Evolutionary conservation across 2,329 filamentous ascomycete genomes (phyloP).

Genomic region (Thielaviopsis cerberus): DNA sequence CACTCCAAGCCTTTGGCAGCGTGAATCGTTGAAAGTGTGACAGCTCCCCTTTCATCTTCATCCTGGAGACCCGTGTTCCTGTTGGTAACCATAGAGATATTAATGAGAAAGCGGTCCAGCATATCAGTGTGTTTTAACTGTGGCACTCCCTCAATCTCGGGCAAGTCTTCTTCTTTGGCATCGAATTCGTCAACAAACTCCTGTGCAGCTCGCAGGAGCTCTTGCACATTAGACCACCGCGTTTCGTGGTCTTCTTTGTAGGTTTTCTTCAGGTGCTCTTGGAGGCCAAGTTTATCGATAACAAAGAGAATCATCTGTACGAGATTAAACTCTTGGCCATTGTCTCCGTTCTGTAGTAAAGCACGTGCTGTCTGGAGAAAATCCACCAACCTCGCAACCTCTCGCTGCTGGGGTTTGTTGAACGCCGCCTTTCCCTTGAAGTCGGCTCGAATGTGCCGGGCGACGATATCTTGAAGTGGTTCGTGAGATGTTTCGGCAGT

Average conservation of each 20-base stretch:
- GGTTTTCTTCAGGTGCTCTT: conserved; percentile 52
- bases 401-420: conserved; percentile 24
- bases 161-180: conserved; percentile 35
- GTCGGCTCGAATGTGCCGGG: conserved; percentile 32
- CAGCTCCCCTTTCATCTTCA: conserved; percentile 35
- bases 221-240: conserved; percentile 75
- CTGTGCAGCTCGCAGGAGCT: conserved; percentile 61
- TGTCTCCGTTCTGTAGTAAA: conserved; percentile 16
- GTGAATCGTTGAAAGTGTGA: conserved; percentile 92
- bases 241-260: conserved; percentile 59
- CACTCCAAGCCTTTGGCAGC: conserved; percentile 91
- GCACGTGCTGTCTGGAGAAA: conserved; percentile 21
- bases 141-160: conserved; percentile 51
- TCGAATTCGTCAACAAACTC: conserved; percentile 41
- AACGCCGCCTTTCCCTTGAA: conserved; percentile 30
- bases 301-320: conserved; percentile 33
- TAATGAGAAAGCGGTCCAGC: conserved; percentile 68
- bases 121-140: conserved; percentile 44
- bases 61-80: conserved; percentile 46
- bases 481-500: conserved; percentile 54
- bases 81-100: conserved; percentile 71
- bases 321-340: conserved; percentile 19
- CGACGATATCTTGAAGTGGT: conserved; percentile 59
- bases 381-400: conserved; percentile 29
- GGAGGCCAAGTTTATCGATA: conserved; percentile 49